A percentile compares a stretch with the other conserved stretches of the same genome.
Conservation (phyloP, 139 green algal species). For the Coelastrella sp. region DNA sequence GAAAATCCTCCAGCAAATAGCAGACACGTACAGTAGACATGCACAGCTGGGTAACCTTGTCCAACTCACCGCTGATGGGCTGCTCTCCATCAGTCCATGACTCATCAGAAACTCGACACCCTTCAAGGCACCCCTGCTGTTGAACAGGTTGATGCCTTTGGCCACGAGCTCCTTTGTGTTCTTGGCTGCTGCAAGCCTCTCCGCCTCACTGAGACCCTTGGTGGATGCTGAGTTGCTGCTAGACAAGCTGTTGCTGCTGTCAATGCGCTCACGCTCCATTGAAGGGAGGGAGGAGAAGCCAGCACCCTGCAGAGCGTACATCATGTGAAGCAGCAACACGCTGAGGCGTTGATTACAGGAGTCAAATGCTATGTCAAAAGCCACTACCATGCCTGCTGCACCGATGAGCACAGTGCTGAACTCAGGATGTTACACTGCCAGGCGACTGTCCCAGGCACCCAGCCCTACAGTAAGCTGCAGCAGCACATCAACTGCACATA, state of each 20-base stretch:
- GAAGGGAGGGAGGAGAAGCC: conserved; percentile 30
- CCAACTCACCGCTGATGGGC: conserved; percentile 15
- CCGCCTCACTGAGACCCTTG: conserved; percentile 62
- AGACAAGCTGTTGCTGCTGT: background rate
- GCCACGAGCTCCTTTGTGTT: conserved; percentile 76
- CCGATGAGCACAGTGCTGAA: no score
- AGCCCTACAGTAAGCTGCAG: no score
- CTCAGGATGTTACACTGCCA: no score
- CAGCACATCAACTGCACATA: no score
- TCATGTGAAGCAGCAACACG: no score
- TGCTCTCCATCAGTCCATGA: conserved; percentile 52
- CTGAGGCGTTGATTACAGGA: no score
- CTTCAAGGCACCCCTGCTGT: conserved; percentile 65
- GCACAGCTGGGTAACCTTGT: background rate
- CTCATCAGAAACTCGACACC: conserved; percentile 51
- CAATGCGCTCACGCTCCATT: conserved; percentile 18
- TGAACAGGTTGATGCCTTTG: conserved; percentile 84
- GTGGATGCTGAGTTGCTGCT: background rate
- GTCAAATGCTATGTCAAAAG: no score
- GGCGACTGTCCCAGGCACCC: no score
- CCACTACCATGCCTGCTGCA: no score
- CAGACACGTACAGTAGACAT: conserved; percentile 14
- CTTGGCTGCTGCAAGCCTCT: conserved; percentile 79
- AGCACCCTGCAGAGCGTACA: background rate
- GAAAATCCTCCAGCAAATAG: no score